These are phyloP conservation scores for Xylona heveae DNA, from an alignment of 495 filamentous ascomycete species.

Conservation along the genomic window DNA sequence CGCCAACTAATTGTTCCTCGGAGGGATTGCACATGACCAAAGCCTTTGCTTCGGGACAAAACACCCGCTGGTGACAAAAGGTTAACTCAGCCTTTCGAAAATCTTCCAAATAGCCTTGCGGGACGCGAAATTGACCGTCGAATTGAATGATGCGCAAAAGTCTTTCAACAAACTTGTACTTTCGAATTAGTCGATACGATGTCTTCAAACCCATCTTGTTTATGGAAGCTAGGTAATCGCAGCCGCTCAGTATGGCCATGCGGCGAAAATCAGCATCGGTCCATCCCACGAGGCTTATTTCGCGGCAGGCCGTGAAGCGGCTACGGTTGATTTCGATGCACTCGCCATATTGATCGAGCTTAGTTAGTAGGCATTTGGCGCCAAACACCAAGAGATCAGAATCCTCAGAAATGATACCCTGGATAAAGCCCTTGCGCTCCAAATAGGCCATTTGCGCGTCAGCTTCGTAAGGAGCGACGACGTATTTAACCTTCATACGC, in stretches of 20 bases:
- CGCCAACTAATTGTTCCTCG: constrained; percentile 32
- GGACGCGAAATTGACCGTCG: constrained; percentile 64
- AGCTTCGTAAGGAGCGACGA: constrained; percentile 95
- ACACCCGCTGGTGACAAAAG: constrained; percentile 87
- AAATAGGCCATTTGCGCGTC: constrained; percentile 92
- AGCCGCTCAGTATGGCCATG: constrained; percentile 97
- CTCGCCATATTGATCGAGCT: constrained; percentile 82
- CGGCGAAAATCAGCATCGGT: constrained; percentile 71
- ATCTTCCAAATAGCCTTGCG: constrained; percentile 49
- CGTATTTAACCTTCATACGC: constrained; percentile 52
- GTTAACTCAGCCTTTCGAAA: constrained; percentile 79
- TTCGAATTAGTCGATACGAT: constrained; percentile 72
- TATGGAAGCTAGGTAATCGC: constrained; percentile 79
- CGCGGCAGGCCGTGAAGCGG: constrained; percentile 72
- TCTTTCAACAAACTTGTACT: constrained; percentile 68
- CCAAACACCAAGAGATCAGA: constrained; percentile 95
- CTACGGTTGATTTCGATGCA: constrained; percentile 76
- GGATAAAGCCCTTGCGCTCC: constrained; percentile 60
- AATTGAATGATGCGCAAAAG: constrained; percentile 67
- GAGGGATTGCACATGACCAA: constrained; percentile 53
- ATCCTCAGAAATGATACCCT: constrained; percentile 86
- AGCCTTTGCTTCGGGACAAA: constrained; percentile 47
- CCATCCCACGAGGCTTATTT: constrained; percentile 81
- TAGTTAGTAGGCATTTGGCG: constrained; percentile 72
- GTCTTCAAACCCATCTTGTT: constrained; percentile 79